A percentile compares a stretch with the other conserved stretches of the same genome.
Evolutionary conservation across 192 early-diverging fungal species (phyloP).

Genomic region (Chytriomyces sp.): DNA sequence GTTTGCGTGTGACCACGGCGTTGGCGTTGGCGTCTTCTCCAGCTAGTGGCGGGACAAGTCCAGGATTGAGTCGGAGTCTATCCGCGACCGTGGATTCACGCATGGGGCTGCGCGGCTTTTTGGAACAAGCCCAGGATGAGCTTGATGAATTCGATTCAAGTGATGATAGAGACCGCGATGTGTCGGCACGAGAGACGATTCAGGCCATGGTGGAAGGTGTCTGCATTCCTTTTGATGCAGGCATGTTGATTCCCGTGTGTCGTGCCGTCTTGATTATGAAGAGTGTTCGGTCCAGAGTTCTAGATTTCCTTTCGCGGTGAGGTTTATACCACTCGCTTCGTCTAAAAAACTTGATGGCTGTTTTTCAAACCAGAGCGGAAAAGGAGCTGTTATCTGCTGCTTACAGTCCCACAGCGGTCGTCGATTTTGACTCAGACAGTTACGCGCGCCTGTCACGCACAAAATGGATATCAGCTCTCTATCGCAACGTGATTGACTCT

Average conservation of each 20-base stretch:
- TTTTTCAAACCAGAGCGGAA: slow-evolving; percentile 4
- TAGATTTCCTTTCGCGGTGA: slow-evolving; percentile 24
- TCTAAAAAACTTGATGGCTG: neutral
- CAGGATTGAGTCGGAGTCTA: neutral
- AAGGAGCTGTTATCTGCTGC: slow-evolving; percentile 10
- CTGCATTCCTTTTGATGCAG: slow-evolving; percentile 10
- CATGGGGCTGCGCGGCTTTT: too few relatives aligned
- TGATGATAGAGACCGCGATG: slow-evolving; percentile 17
- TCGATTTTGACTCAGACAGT: neutral
- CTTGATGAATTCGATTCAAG: neutral
- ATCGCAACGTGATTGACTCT: slow-evolving; percentile 16
- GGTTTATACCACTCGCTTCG: neutral
- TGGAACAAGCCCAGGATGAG: neutral
- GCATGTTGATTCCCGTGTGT: slow-evolving; percentile 24
- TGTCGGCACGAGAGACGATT: slow-evolving; percentile 5
- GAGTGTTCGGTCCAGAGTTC: slow-evolving; percentile 12
- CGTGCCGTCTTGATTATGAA: slow-evolving; percentile 14
- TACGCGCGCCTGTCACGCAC: neutral
- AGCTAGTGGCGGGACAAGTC: neutral
- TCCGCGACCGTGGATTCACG: neutral
- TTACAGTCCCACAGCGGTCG: neutral
- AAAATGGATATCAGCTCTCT: slow-evolving; percentile 17
- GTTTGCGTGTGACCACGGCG: neutral
- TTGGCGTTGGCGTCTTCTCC: neutral
- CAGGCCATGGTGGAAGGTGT: slow-evolving; percentile 20